Conservation (phyloP, 805 yeast species). For the Cephaloascus albidus region DNA sequence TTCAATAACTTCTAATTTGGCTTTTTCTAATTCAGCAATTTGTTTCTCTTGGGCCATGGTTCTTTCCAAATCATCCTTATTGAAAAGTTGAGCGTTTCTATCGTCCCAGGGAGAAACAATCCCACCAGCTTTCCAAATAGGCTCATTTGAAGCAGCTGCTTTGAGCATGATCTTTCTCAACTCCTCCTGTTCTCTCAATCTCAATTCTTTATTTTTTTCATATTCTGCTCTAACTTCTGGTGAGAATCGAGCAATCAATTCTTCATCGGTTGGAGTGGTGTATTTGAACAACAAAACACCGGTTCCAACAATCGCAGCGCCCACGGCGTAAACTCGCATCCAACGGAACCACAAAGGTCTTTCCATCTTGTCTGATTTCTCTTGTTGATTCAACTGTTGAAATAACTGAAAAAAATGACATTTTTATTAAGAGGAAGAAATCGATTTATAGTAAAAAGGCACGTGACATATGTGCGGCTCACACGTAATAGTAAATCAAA, state of each 20-base stretch:
- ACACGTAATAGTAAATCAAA: too few relatives aligned
- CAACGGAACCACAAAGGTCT: conserved; percentile 48
- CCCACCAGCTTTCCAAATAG: conserved; percentile 76
- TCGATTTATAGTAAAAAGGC: too few relatives aligned
- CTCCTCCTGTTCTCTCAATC: conserved; percentile 62
- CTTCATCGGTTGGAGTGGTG: conserved; percentile 80
- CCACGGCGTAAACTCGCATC: conserved; percentile 47
- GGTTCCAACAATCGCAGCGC: conserved; percentile 58
- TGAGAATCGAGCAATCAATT: conserved; percentile 61
- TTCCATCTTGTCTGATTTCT: background rate
- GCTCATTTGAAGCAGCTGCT: conserved; percentile 63
- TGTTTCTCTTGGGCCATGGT: conserved; percentile 30
- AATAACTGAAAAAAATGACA: too few relatives aligned
- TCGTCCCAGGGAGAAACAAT: conserved; percentile 63
- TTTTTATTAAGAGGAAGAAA: too few relatives aligned
- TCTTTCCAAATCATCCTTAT: conserved; percentile 38
- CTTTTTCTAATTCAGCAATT: conserved; percentile 23
- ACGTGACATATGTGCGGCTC: too few relatives aligned
- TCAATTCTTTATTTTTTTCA: conserved; percentile 50
- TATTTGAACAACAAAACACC: conserved; percentile 69
- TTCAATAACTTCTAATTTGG: conserved; percentile 6
- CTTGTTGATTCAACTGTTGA: too few relatives aligned
- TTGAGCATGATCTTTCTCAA: conserved; percentile 56
- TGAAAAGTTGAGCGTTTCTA: conserved; percentile 24
- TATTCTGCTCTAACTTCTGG: conserved; percentile 79